These are phyloP conservation scores for Epichloe coenophiala DNA, from an alignment of 2,329 filamentous ascomycete species.

Conservation along the genomic window DNA sequence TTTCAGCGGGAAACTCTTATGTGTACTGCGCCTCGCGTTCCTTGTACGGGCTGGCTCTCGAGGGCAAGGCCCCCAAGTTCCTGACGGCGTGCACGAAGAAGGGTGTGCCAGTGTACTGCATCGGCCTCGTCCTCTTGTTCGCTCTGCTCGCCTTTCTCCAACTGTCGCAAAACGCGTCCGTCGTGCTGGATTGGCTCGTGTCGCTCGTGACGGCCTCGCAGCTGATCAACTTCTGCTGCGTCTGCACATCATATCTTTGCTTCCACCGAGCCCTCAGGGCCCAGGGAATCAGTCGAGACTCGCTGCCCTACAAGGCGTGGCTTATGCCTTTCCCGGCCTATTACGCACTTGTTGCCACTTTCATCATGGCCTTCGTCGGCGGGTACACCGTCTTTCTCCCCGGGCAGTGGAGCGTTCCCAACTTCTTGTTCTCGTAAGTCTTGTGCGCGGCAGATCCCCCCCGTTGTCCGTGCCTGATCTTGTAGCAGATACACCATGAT, in stretches of 20 bases:
- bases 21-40: slow-evolving; percentile 55
- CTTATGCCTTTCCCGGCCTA: slow-evolving; percentile 62
- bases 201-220: slow-evolving; percentile 58
- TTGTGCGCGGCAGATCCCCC: not conserved
- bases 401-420: slow-evolving; percentile 50
- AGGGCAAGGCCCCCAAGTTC: slow-evolving; percentile 47
- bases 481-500: slow-evolving; percentile 52
- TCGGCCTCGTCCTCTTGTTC: slow-evolving; percentile 50
- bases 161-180: slow-evolving; percentile 49
- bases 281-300: slow-evolving; percentile 54
- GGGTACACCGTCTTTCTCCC: slow-evolving; percentile 63
- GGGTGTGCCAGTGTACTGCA: slow-evolving; percentile 65
- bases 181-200: slow-evolving; percentile 61
- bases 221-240: slow-evolving; percentile 58
- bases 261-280: slow-evolving; percentile 57
- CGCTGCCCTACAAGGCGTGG: slow-evolving; percentile 55
- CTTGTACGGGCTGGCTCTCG: slow-evolving; percentile 54
- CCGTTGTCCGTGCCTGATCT: not conserved
- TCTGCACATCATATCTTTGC: slow-evolving; percentile 57
- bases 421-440: slow-evolving; percentile 57
- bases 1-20: slow-evolving; percentile 52
- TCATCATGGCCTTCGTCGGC: slow-evolving; percentile 60
- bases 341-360: slow-evolving; percentile 47
- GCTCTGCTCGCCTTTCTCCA: slow-evolving; percentile 62
- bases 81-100: slow-evolving; percentile 46